Base-by-base conservation (phyloP, 306 rosid species). In the Dalbergia cochinchinensis region DNA sequence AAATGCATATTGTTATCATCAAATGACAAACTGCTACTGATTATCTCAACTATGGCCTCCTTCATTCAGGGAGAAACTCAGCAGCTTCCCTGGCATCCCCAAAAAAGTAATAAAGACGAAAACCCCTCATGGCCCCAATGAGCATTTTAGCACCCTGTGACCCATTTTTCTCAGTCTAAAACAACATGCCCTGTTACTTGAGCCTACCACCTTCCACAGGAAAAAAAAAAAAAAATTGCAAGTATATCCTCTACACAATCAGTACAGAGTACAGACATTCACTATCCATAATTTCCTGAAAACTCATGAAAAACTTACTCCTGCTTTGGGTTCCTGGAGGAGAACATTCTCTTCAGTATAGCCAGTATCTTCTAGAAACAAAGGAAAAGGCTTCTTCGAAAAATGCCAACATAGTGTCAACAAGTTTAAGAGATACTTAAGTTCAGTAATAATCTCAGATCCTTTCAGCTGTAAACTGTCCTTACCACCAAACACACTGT, bases 381-480 rank as follows among this genome's bases (percentile, higher is more conserved):
- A 59, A 19, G 89, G 92, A 80, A 93, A 91, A 18, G 93, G 92
- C 71, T 93, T 95, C 86, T 93, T 95, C 8, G 97, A 95, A 77
- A 91, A 95, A 80, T 95, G 99, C 97, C 98, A 95, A 74, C 99
- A 95, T 39, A 91, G 77, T 12, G 94, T 90, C 93, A 95, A 76
- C 85, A 95, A 91, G 54, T 86, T 83, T 20, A 93, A 83, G 64
- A 93, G 91, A 88, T 87, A 88, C 83, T 86, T 86, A 15, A 95
- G 93, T 80, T 95, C 94, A 83, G 87, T 78, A 55, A 79, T 69
- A 62, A 89, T 89, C 78, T 88, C 93, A 35, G 88, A 42, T 68
- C 99, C 97, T 86, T 78, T 77, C 59, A 95, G 89, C 88, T 80
- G 87, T 65, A 82, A 69, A 84, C 97, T 89, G 65, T 93, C 99